These are phyloP conservation scores for Aureobasidium lini DNA, from an alignment of 2,329 filamentous ascomycete species.

Conservation along the genomic window DNA sequence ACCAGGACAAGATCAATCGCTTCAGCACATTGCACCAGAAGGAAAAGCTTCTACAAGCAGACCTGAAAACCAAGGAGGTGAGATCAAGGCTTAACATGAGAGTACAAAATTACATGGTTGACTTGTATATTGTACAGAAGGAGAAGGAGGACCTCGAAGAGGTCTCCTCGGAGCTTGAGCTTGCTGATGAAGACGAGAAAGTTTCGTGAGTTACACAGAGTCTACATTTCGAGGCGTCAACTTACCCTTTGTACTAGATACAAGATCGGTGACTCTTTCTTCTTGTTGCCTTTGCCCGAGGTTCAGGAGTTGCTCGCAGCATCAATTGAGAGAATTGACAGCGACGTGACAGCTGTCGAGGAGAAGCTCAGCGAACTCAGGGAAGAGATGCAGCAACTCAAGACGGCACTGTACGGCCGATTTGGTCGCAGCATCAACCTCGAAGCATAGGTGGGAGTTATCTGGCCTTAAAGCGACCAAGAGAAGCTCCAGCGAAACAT, in stretches of 20 bases:
- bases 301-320: conserved; percentile 76
- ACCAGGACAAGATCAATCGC: conserved; percentile 97
- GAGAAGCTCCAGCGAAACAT: not conserved
- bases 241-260: conserved; percentile 53
- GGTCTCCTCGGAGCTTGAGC: conserved; percentile 80
- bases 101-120: not conserved
- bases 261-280: conserved; percentile 94
- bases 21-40: conserved; percentile 93
- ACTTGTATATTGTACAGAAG: conserved; percentile 53
- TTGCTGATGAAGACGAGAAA: conserved; percentile 89
- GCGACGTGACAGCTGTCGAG: conserved; percentile 68
- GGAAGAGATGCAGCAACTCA: conserved; percentile 83
- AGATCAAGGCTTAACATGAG: not conserved
- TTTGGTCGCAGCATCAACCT: conserved; percentile 97
- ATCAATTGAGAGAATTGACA: conserved; percentile 65
- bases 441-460: conserved; percentile 57
- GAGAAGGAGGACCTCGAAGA: conserved; percentile 98
- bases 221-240: not conserved
- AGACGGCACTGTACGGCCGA: conserved; percentile 85
- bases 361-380: conserved; percentile 66
- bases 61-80: conserved; percentile 72
- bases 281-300: conserved; percentile 73
- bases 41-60: conserved; percentile 69
- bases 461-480: not conserved
- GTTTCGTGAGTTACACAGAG: conserved; percentile 60